Evolutionary conservation across 176 grass and related monocot species (phyloP).

Genomic region (Raddia distichophylla): DNA sequence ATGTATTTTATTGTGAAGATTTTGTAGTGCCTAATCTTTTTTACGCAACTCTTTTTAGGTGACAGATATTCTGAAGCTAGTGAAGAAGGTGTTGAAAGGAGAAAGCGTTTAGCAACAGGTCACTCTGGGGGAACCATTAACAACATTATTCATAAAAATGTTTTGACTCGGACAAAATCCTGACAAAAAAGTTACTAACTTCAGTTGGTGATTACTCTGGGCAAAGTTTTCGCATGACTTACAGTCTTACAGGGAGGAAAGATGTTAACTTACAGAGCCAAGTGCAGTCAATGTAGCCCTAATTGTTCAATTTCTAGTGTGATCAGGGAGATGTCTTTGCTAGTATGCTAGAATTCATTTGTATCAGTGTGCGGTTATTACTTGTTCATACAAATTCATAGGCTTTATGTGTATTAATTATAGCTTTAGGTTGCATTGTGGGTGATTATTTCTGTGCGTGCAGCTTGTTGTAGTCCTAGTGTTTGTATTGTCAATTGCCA

Average conservation of each 20-base stretch:
- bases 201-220: background rate
- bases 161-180: constrained; percentile 11
- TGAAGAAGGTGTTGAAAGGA: constrained; percentile 65
- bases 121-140: background rate
- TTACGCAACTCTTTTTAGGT: constrained; percentile 44
- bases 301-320: constrained; percentile 33
- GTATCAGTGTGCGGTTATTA: constrained; percentile 37
- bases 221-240: background rate
- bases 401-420: background rate
- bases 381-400: background rate
- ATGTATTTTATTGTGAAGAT: background rate
- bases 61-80: constrained; percentile 65
- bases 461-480: background rate
- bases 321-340: background rate
- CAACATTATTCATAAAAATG: background rate
- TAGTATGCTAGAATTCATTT: constrained; percentile 15
- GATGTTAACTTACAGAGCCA: constrained; percentile 11
- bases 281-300: constrained; percentile 25
- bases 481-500: constrained; percentile 1
- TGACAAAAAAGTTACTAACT: background rate
- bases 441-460: constrained; percentile 26
- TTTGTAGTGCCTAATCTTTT: background rate
- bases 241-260: constrained; percentile 20
- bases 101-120: constrained; percentile 43
- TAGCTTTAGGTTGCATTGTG: constrained; percentile 5